A percentile compares a stretch with the other conserved stretches of the same genome.
Conservation (phyloP, 768 basidiomycete species). For the Xerocomus potaroensis region DNA sequence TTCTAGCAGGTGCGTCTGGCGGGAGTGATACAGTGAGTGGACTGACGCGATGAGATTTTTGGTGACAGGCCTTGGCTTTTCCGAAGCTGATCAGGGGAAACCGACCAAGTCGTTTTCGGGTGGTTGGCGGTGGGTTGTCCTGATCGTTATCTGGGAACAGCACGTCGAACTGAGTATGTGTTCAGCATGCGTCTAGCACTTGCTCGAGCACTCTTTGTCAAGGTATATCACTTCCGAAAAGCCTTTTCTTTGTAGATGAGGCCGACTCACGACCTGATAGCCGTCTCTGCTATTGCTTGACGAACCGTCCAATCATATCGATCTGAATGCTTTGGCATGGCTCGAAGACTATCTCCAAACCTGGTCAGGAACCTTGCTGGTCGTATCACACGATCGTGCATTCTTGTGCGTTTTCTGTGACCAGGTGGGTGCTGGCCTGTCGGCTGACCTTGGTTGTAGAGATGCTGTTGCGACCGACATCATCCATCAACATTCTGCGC, state of each 20-base stretch:
- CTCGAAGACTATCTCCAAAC: conserved; percentile 96
- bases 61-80: conserved; percentile 84
- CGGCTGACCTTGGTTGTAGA: conserved; percentile 32
- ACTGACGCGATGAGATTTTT: background rate
- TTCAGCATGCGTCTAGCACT: conserved; percentile 91
- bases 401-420: conserved; percentile 60
- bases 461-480: conserved; percentile 98
- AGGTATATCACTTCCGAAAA: conserved; percentile 42
- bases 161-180: too few species aligned
- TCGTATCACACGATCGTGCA: conserved; percentile 97
- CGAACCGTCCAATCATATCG: conserved; percentile 97
- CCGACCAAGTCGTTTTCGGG: conserved; percentile 88
- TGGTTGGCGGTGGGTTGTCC: conserved; percentile 77
- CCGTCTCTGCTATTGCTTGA: conserved; percentile 77
- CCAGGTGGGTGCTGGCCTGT: background rate
- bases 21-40: background rate
- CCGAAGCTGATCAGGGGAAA: conserved; percentile 78
- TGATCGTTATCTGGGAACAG: background rate
- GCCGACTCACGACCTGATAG: conserved; percentile 31
- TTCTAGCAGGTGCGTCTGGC: conserved; percentile 66
- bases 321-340: conserved; percentile 96
- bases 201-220: conserved; percentile 94
- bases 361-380: conserved; percentile 87
- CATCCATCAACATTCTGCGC: conserved; percentile 89
- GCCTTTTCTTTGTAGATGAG: background rate